Conservation (phyloP, 139 green algal species). For the Nannochloris sp. region DNA sequence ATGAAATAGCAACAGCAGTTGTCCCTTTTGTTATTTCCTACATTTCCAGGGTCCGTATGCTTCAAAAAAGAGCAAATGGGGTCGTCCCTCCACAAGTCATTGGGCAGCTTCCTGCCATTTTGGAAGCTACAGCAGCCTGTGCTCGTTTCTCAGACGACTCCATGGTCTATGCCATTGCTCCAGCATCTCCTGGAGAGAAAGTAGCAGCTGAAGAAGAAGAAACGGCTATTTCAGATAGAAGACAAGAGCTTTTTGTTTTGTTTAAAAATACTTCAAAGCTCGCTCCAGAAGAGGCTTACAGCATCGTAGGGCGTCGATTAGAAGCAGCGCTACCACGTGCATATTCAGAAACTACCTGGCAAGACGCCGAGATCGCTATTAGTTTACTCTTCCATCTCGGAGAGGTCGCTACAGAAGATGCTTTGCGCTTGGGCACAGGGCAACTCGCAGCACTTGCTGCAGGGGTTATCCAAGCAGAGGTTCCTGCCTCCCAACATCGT, state of each 20-base stretch:
- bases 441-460: slow-evolving; percentile 36
- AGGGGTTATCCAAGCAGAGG: slow-evolving; percentile 41
- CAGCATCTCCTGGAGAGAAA: slow-evolving; percentile 8
- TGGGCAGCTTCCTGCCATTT: slow-evolving; percentile 43
- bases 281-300: slow-evolving; percentile 29
- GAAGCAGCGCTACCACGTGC: slow-evolving; percentile 6
- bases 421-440: slow-evolving; percentile 39
- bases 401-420: slow-evolving; percentile 64
- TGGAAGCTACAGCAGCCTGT: slow-evolving; percentile 22
- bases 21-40: slow-evolving; percentile 71
- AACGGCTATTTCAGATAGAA: slow-evolving; percentile 44
- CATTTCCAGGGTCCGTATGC: slow-evolving; percentile 47
- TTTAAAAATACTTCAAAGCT: slow-evolving; percentile 72
- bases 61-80: slow-evolving; percentile 21
- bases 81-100: slow-evolving; percentile 20
- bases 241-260: slow-evolving; percentile 74
- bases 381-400: slow-evolving; percentile 77
- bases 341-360: slow-evolving; percentile 13
- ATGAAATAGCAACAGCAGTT: slow-evolving; percentile 58
- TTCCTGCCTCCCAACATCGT: slow-evolving; percentile 46
- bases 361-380: slow-evolving; percentile 70
- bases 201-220: slow-evolving; percentile 58
- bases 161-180: slow-evolving; percentile 9
- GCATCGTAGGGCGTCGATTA: slow-evolving; percentile 48
- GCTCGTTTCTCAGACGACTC: slow-evolving; percentile 32